Evolutionary conservation across 139 green algal species (phyloP).

Genomic region (Nannochloris sp.): DNA sequence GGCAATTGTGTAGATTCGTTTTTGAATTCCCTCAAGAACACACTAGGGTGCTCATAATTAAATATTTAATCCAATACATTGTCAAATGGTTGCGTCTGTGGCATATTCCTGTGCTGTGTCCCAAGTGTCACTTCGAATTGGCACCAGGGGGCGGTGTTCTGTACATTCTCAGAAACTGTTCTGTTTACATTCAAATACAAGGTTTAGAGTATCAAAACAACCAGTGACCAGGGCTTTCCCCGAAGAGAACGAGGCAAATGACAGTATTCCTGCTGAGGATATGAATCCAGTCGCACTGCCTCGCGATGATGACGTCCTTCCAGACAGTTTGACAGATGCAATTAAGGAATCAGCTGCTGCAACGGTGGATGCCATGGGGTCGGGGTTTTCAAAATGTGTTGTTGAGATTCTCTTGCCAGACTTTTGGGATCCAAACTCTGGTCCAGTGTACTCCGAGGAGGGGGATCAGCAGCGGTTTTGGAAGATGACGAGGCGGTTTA

Average conservation of each 20-base stretch:
- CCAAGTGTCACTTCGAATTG: no score
- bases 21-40: no score
- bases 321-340: conserved; percentile 66
- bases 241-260: neutral
- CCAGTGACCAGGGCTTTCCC: neutral
- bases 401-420: conserved; percentile 85
- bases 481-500: conserved; percentile 67
- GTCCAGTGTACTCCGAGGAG: conserved; percentile 75
- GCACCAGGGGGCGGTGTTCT: no score
- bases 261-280: neutral
- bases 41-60: no score
- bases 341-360: conserved; percentile 43
- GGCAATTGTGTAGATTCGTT: no score
- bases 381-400: conserved; percentile 44
- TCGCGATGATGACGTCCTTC: conserved; percentile 51
- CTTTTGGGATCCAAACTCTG: conserved; percentile 74
- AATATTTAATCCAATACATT: no score
- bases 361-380: conserved; percentile 55
- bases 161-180: no score
- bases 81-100: no score
- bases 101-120: no score
- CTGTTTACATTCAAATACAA: no score
- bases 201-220: no score
- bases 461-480: conserved; percentile 75
- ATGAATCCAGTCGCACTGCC: neutral